These are phyloP conservation scores for Lindgomyces ingoldianus DNA, from an alignment of 495 filamentous ascomycete genomes.

Conservation along the genomic window DNA sequence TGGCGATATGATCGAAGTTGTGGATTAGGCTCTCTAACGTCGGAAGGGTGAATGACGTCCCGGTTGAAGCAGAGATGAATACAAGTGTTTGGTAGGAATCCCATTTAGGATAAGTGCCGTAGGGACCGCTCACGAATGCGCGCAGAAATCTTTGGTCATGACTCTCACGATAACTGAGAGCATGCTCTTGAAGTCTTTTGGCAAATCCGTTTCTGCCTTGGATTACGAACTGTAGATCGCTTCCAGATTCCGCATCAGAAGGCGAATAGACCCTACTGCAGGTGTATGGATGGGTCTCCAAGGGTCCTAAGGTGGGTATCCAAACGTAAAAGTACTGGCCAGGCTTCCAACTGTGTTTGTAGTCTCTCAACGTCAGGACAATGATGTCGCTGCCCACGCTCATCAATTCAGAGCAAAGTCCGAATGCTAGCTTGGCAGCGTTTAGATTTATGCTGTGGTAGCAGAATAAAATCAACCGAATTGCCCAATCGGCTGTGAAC, in stretches of 20 bases:
- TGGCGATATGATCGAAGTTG: not conserved
- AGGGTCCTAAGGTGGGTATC: not conserved
- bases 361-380: not conserved
- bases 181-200: not conserved
- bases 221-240: not conserved
- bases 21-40: not conserved
- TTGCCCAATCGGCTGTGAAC: not conserved
- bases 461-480: not conserved
- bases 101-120: not conserved
- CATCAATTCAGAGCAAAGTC: not conserved
- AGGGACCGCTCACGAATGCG: not conserved
- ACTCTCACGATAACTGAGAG: not conserved
- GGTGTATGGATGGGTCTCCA: not conserved
- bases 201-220: not conserved
- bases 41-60: not conserved
- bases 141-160: not conserved
- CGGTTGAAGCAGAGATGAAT: not conserved
- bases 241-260: not conserved
- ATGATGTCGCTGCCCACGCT: not conserved
- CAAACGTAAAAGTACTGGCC: not conserved
- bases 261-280: not conserved
- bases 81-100: not conserved
- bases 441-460: not conserved
- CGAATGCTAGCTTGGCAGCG: not conserved
- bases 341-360: not conserved